Base-by-base conservation (phyloP, 176 grass and related monocot genomes). In the Bonia amplexicaulis region DNA sequence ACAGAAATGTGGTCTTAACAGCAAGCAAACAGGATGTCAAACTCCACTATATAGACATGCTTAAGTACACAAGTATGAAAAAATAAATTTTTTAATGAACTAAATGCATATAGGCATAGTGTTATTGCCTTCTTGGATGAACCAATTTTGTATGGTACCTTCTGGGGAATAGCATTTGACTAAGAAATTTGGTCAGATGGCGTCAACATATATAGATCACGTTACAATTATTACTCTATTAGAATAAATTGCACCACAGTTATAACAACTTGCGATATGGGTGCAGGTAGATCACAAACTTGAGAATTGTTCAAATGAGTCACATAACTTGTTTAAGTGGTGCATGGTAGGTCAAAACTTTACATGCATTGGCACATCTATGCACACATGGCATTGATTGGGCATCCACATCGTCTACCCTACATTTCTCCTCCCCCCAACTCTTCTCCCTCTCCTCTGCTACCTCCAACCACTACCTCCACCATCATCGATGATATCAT, bases 31-130 rank as follows among this genome's bases (percentile, higher is more conserved):
- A 80, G 37, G 48, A 74, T 25, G 12, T 67, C 77, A 46, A 73
- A 87, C 25, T 74, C 59, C 69, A 87, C 35, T 74, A 73, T 74
- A 73, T 25, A 31, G 33, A 53, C 23, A 53, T 62, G n/a, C 9
- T 40, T 4, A 53, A 52, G 49, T 23, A 26, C 29, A 33, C 39
- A 44, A 1, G 66, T 12, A 17, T 40, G 41, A 35, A 75, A 62
- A 12, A 29, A 2, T 11, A 41, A 17, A 65, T 11, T 25, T 6
- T 12, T 52, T 12, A 51, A 8, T n/a, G 52, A 74, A 46, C 12
- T 46, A 63, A 35, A 23, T 14, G 6, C 55, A 63, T 22, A 13
- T 39, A 33, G 20, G 15, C 4, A 12, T 6, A 22, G 45, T 44
- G 31, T 76, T 77, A 7, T 42, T 42, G 41, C 41, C 41, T 9